phyloP scores from a whole-genome alignment of 2,329 filamentous ascomycete genomes.

The Colletotrichum sp. region DNA sequence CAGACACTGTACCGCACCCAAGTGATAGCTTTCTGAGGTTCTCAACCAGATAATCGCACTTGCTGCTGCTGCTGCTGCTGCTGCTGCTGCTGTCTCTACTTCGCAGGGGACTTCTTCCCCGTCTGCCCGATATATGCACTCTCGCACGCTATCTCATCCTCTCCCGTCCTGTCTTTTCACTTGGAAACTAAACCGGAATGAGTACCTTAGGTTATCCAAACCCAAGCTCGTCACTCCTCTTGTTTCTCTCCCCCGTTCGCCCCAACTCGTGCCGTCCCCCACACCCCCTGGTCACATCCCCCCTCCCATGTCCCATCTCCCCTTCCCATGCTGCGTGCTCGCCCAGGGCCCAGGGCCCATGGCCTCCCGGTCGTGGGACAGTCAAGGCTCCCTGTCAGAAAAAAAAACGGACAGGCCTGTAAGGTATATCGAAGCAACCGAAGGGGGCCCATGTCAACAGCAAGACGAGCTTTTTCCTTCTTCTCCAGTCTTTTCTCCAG shows the following conservation, averaged over 20 bases:
- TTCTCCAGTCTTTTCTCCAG: conserved; percentile 12
- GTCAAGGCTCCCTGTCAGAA: conserved; percentile 22
- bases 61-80: not conserved
- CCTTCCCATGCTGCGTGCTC: conserved; percentile 32
- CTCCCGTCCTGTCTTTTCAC: not conserved
- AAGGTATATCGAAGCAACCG: conserved; percentile 5
- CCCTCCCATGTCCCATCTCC: conserved; percentile 29
- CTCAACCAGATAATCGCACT: not conserved
- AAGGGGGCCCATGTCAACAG: conserved; percentile 14
- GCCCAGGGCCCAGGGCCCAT: conserved; percentile 10
- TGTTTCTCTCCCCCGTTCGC: conserved; percentile 10
- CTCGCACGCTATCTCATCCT: not conserved
- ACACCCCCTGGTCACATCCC: conserved; percentile 2
- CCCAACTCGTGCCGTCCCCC: conserved; percentile 17
- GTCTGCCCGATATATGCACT: not conserved
- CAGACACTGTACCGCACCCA: not conserved
- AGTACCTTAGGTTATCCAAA: not conserved
- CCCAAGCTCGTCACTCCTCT: conserved; percentile 2
- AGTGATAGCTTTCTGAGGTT: not conserved
- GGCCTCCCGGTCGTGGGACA: conserved; percentile 8
- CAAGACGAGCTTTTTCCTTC: conserved; percentile 18
- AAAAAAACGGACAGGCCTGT: conserved; percentile 19
- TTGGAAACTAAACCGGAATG: not conserved
- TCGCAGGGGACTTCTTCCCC: conserved; percentile 2
- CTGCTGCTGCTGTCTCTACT: not conserved